A percentile compares a stretch with the other conserved stretches of the same genome.
Conservation (phyloP, 208 protist genomes). For the Acanthamoeba healyi region DNA sequence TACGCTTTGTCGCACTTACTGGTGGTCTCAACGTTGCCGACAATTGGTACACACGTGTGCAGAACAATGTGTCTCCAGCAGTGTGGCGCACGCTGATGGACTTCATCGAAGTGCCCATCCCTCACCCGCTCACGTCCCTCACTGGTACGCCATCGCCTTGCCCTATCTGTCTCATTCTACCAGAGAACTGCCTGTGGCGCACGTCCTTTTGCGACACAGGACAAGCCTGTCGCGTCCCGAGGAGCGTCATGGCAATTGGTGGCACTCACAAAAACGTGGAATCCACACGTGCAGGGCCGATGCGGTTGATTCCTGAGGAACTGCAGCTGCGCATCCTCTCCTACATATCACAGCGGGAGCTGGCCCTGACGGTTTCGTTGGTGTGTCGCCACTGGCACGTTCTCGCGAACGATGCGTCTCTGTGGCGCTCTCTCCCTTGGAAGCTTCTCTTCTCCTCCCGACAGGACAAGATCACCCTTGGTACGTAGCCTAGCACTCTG, state of each 20-base stretch:
- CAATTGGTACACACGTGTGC: too few relatives aligned
- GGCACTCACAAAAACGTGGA: too few relatives aligned
- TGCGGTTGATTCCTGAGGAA: neutral
- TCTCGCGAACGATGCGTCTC: neutral
- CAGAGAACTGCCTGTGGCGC: too few relatives aligned
- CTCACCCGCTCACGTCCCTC: neutral
- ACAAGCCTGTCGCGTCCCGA: too few relatives aligned
- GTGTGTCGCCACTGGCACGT: conserved; percentile 1
- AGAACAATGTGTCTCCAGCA: neutral
- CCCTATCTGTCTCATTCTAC: too few relatives aligned
- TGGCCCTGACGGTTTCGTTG: neutral
- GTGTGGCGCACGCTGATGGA: neutral
- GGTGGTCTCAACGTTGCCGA: too few relatives aligned
- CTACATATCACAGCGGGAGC: neutral
- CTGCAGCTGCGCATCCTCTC: conserved; percentile 6
- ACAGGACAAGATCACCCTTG: neutral
- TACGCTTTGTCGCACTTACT: too few relatives aligned
- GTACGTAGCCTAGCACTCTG: too few relatives aligned
- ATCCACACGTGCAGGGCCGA: neutral
- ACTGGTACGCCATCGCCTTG: neutral
- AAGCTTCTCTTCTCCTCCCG: neutral
- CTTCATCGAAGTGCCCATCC: neutral
- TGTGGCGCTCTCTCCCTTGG: neutral
- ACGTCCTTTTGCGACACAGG: too few relatives aligned
- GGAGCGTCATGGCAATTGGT: too few relatives aligned